These are phyloP conservation scores for Penicillium oxalicum DNA, from an alignment of 2,329 filamentous ascomycete genomes.

Conservation along the genomic window DNA sequence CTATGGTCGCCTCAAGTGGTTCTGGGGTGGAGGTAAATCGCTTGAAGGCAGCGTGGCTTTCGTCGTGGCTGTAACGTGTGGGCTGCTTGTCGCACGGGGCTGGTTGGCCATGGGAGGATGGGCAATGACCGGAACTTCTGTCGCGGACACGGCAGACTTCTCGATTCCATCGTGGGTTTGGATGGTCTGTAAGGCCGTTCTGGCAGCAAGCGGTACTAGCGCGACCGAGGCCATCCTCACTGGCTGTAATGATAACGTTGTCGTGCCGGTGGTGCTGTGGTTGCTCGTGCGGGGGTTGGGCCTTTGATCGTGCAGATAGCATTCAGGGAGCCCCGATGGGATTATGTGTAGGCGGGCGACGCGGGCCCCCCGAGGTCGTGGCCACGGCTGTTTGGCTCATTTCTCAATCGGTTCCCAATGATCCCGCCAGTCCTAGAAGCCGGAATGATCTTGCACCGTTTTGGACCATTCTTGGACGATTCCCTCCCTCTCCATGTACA, in stretches of 20 bases:
- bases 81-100: conserved; percentile 61
- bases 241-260: conserved; percentile 96
- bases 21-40: conserved; percentile 95
- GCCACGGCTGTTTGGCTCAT: no score
- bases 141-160: conserved; percentile 9
- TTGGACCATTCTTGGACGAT: no score
- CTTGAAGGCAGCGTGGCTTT: conserved; percentile 83
- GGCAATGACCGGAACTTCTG: conserved; percentile 29
- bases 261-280: conserved; percentile 91
- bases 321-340: background rate
- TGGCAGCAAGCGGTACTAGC: conserved; percentile 75
- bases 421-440: no score
- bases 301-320: conserved; percentile 16
- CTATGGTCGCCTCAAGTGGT: conserved; percentile 83
- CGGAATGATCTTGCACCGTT: no score
- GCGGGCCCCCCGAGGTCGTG: no score
- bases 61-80: conserved; percentile 67
- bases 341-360: no score
- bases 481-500: no score
- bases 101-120: conserved; percentile 78
- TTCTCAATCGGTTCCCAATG: no score
- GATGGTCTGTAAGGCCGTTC: conserved; percentile 52
- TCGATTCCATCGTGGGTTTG: conserved; percentile 24
- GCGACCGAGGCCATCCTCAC: conserved; percentile 92
- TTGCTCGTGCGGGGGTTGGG: conserved; percentile 74